Conservation (phyloP, 352 stramenopile genomes). For the Phytopythium sindhum region DNA sequence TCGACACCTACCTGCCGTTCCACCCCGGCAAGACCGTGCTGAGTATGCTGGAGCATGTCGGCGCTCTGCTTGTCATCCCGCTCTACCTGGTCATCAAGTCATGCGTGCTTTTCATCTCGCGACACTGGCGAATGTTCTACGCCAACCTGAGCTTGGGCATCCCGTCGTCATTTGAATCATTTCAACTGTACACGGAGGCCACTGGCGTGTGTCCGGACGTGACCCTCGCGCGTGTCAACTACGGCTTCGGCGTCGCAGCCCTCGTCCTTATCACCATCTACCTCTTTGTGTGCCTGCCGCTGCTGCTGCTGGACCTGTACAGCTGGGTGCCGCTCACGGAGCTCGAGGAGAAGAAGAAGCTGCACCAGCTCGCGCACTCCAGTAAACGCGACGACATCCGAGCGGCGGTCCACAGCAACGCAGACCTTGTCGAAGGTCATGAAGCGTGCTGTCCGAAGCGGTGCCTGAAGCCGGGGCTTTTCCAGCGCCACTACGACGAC, state of each 20-base stretch:
- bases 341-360: constrained; percentile 24
- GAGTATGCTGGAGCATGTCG: constrained; percentile 38
- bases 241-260: constrained; percentile 31
- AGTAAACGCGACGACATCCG: constrained; percentile 33
- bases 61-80: constrained; percentile 47
- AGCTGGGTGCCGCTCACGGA: constrained; percentile 52
- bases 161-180: constrained; percentile 5
- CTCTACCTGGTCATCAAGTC: constrained; percentile 57
- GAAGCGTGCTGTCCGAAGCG: constrained; percentile 7
- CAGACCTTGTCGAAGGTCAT: constrained; percentile 29
- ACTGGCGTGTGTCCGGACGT: constrained; percentile 15
- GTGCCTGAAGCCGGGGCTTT: constrained; percentile 5
- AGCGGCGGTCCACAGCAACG: constrained; percentile 53
- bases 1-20: constrained; percentile 38
- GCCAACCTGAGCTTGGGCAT: constrained; percentile 13
- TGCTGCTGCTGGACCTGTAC: constrained; percentile 56
- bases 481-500: constrained; percentile 32
- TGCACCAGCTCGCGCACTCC: constrained; percentile 26
- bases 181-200: constrained; percentile 18
- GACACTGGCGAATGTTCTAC: constrained; percentile 35
- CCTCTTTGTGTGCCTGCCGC: constrained; percentile 48
- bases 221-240: constrained; percentile 29
- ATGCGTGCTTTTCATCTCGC: constrained; percentile 52
- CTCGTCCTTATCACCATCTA: constrained; percentile 40
- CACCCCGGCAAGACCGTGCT: constrained; percentile 29